Conservation (phyloP, 2,329 filamentous ascomycete genomes). For the Sporothrix curviconia region DNA sequence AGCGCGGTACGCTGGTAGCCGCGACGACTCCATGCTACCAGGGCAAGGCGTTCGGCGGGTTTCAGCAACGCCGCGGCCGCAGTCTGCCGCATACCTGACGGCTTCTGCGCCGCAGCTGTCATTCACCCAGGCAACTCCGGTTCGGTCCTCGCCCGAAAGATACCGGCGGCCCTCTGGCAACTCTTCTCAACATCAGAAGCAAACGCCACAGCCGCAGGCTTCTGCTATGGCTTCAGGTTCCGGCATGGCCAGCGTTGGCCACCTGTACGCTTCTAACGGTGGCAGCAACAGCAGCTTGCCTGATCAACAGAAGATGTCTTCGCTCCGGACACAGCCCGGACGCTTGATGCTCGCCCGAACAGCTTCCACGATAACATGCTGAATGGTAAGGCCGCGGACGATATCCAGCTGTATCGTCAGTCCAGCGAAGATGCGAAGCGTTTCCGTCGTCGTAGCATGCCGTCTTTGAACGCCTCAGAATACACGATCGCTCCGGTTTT, state of each 20-base stretch:
- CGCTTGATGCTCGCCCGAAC: conserved; percentile 39
- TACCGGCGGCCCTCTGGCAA: conserved; percentile 64
- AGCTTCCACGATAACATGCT: conserved; percentile 41
- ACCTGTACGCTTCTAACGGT: conserved; percentile 33
- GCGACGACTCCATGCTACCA: conserved; percentile 47
- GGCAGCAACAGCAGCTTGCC: conserved; percentile 38
- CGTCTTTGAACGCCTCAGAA: conserved; percentile 50
- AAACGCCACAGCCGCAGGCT: conserved; percentile 22
- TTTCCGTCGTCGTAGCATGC: conserved; percentile 77
- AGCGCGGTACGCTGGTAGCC: conserved; percentile 35
- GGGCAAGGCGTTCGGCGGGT: conserved; percentile 33
- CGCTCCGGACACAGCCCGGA: conserved; percentile 26
- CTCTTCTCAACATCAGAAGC: conserved; percentile 21
- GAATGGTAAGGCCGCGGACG: conserved; percentile 55
- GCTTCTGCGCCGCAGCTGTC: conserved; percentile 40
- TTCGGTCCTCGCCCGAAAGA: conserved; percentile 70
- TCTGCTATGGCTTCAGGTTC: conserved; percentile 44
- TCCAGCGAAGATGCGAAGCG: conserved; percentile 64
- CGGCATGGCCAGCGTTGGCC: conserved; percentile 48
- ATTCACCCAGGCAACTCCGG: conserved; percentile 50
- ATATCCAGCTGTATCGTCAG: conserved; percentile 57
- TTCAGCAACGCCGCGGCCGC: conserved; percentile 34
- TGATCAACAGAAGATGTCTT: conserved; percentile 29
- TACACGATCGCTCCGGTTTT: conserved; percentile 33
- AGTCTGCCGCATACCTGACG: conserved; percentile 35